A percentile compares a stretch with the other conserved stretches of the same genome.
phyloP scores from a whole-genome alignment of 225 moss, liverwort and hornwort genomes.

The Bryoerythrophyllum caledonicum region DNA sequence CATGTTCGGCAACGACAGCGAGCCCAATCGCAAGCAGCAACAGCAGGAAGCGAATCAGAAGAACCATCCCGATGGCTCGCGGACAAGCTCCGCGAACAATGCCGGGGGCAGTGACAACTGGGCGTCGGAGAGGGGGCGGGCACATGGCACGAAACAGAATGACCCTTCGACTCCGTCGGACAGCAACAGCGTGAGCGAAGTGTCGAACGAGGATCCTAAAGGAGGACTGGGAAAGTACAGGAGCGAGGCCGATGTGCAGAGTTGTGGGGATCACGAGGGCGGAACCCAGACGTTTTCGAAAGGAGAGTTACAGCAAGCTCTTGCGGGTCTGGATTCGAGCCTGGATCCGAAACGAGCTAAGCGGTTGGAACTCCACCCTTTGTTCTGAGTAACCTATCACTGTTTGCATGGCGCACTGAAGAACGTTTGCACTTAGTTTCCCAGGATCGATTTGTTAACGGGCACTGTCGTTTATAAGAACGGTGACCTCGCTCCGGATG shows the following conservation, averaged over 20 bases:
- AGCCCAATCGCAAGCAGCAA: constrained; percentile 48
- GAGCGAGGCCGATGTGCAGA: constrained; percentile 93
- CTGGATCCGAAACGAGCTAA: constrained; percentile 96
- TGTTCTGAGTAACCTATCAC: too few species aligned
- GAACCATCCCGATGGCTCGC: constrained; percentile 3
- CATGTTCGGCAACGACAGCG: constrained; percentile 73
- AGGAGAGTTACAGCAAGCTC: constrained; percentile 65
- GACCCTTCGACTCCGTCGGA: constrained; percentile 93
- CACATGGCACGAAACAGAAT: constrained; percentile 55
- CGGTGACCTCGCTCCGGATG: not conserved
- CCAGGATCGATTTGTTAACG: not conserved
- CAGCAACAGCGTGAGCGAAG: constrained; percentile 93
- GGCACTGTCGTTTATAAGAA: not conserved
- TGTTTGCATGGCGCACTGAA: not conserved
- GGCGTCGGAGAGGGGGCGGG: constrained; percentile 61
- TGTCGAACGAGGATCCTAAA: constrained; percentile 80
- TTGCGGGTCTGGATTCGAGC: constrained; percentile 82
- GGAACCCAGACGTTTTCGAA: constrained; percentile 53
- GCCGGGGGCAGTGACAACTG: constrained; percentile 57
- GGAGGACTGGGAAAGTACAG: constrained; percentile 74
- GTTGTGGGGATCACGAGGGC: constrained; percentile 79
- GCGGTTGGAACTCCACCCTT: constrained; percentile 40
- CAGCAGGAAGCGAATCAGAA: constrained; percentile 29
- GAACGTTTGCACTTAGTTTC: not conserved
- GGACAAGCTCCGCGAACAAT: constrained; percentile 47